These are phyloP conservation scores for Pichia cephalocereana DNA, from an alignment of 805 yeast genomes.

Conservation along the genomic window DNA sequence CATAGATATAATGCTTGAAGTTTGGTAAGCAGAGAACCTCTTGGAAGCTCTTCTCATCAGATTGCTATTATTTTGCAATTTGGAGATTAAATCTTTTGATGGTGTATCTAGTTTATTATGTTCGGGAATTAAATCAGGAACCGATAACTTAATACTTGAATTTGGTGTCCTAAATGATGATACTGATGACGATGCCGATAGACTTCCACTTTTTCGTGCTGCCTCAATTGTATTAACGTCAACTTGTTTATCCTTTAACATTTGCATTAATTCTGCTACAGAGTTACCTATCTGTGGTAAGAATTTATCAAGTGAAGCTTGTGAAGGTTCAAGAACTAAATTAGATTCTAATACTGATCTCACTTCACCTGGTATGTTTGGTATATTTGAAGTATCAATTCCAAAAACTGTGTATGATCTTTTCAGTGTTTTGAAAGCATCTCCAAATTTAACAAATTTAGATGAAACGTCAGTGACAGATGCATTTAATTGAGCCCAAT, in stretches of 20 bases:
- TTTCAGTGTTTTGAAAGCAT: constrained; percentile 82
- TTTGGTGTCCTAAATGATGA: not conserved
- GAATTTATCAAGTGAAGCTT: constrained; percentile 67
- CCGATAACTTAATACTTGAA: not conserved
- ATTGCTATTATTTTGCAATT: constrained; percentile 73
- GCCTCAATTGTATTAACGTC: constrained; percentile 18
- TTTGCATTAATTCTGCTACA: constrained; percentile 70
- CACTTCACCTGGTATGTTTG: constrained; percentile 81
- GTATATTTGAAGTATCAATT: constrained; percentile 71
- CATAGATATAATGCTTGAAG: constrained; percentile 24
- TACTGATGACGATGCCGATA: not conserved
- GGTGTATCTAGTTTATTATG: not conserved
- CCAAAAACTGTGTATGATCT: constrained; percentile 73
- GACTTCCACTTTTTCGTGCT: constrained; percentile 1
- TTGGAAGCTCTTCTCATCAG: constrained; percentile 89
- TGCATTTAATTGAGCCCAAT: constrained; percentile 81
- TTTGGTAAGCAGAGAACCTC: constrained; percentile 86
- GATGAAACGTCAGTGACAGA: constrained; percentile 80
- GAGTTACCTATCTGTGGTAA: constrained; percentile 81
- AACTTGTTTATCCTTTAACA: constrained; percentile 70
- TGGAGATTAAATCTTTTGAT: constrained; percentile 53
- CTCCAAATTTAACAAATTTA: constrained; percentile 85
- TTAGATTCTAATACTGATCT: constrained; percentile 80
- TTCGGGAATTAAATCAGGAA: not conserved
- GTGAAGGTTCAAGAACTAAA: constrained; percentile 75